Evolutionary conservation across 1,284 basidiomycete genomes (phyloP), one percentile per base, ranked within the genome.

Genomic region (Ceratobasidium sp.): DNA sequence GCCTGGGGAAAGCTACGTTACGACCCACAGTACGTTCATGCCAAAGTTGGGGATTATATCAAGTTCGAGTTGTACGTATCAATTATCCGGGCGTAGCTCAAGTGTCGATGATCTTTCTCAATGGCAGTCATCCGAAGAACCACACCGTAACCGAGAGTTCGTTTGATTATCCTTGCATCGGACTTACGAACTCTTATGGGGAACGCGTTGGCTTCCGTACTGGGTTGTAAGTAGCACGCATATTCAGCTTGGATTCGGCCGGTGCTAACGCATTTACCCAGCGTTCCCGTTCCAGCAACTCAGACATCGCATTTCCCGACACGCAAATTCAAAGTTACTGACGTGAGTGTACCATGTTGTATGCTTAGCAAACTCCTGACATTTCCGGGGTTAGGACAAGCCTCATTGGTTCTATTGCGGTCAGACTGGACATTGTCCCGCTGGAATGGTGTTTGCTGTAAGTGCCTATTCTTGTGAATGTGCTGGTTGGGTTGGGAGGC

Each of bases 361-460:
- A 12, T 23, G 3, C 38, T 57, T 14, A 12, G 3, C 23, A 30
- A 62, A 2, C n/a, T 14, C 1, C 38, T 41, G 50, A 73, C 41
- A 27, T 16, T 48, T n/a, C 14, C 7, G 14, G 20, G 20, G 23
- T 23, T 48, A 41, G 44, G 41, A 46, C 30, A 69, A 69, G 10
- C 65, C 76, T 10, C 66, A 57, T 35, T 77, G 76, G 76, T 66
- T 77, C 44, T 64, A 77, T 66, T 77, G 76, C 27, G 54, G 62
- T 20, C 76, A 77, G 48, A 65, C 57, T 50, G 70, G 70, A 7
- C 70, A 73, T 33, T 73, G 70, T 20, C 41, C 70, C 38, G 33
- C 35, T 20, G 77, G 77, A 12, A 78, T 78, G 77, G 70, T 78
- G 18, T 78, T 78, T 23, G 77, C 77, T 55, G 70, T 74, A 41